Base-by-base conservation (phyloP, 78 protist species). In the Anaeramoeba flamelloides region DNA sequence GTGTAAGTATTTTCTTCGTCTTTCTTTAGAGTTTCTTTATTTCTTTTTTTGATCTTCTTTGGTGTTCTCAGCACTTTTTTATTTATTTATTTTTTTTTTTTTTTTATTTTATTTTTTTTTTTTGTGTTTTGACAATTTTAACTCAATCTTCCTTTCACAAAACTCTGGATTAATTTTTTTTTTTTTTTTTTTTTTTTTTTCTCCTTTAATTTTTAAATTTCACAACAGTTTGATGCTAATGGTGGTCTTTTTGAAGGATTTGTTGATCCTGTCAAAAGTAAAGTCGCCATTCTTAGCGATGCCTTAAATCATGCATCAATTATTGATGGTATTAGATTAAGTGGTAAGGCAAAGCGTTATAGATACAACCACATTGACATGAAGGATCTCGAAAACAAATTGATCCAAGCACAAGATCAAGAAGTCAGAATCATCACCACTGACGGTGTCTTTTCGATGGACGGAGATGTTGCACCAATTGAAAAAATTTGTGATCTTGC, bases 401-500 rank as follows among this genome's bases (percentile, higher is more conserved):
- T 90, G 17, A 39, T 64, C 64, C 86, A 81, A 37, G 33, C 86
- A n/a, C 39, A 33, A n/a, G 22, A 86, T n/a, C n/a, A n/a, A 83
- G 41, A 74, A 26, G 31, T 38, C 86, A 89, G 30, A 34, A 2
- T 89, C 69, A 83, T 89, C 17, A 26, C 69, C 8, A 53, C 69
- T 26, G 34, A 26, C 40, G 91, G 92, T 22, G 91, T 88, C 4
- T 91, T 91, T 91, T 84, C 87, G 31, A 91, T 91, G 94, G 94
- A 91, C 39, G 94, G 94, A n/a, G 84, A 86, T 39, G 77, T 90
- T 1, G 93, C 94, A 0, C 93, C 93, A 31, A 76, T 91, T 17
- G 80, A 75, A 32, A 40, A 87, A 40, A 91, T 91, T 38, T n/a
- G 40, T 41, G 79, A 38, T 4, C 87, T 90, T 1, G 79, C 87